phyloP scores from a whole-genome alignment of 306 rosid genomes.

The Abrus pulchellus region DNA sequence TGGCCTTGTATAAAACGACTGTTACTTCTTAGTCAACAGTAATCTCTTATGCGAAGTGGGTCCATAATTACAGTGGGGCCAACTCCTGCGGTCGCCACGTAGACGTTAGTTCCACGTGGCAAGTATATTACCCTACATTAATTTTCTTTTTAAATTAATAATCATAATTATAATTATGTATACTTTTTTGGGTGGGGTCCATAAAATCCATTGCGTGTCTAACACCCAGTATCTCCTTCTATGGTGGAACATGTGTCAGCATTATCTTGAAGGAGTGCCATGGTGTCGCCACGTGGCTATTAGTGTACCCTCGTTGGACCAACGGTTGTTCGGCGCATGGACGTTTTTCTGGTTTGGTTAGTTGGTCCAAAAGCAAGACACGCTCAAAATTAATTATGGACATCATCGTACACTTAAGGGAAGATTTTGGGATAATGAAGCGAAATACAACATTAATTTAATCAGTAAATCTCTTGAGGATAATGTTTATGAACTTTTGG shows the following conservation, averaged over 20 bases:
- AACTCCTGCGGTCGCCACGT: background rate
- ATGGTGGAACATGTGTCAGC: constrained; percentile 44
- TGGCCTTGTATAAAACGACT: constrained; percentile 44
- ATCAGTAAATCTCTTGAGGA: constrained; percentile 20
- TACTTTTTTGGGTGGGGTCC: constrained; percentile 43
- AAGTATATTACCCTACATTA: background rate
- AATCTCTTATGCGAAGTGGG: background rate
- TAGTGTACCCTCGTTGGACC: constrained; percentile 40
- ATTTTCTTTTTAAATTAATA: background rate
- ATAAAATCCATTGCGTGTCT: constrained; percentile 54
- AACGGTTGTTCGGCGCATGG: constrained; percentile 40
- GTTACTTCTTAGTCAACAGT: background rate
- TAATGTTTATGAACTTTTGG: constrained; percentile 39
- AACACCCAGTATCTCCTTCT: background rate
- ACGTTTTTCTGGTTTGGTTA: constrained; percentile 51
- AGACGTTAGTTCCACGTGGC: constrained; percentile 37
- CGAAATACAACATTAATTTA: constrained; percentile 12
- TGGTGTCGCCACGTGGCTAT: constrained; percentile 40
- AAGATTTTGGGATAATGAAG: constrained; percentile 33
- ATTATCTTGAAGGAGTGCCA: background rate
- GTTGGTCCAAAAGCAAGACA: constrained; percentile 48
- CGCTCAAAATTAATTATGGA: background rate
- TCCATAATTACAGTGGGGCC: constrained; percentile 5
- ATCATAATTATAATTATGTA: background rate
- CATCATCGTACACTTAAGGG: constrained; percentile 2